Evolutionary conservation across 73 alveolate species (phyloP).

Genomic region (Tetrahymena borealis): DNA sequence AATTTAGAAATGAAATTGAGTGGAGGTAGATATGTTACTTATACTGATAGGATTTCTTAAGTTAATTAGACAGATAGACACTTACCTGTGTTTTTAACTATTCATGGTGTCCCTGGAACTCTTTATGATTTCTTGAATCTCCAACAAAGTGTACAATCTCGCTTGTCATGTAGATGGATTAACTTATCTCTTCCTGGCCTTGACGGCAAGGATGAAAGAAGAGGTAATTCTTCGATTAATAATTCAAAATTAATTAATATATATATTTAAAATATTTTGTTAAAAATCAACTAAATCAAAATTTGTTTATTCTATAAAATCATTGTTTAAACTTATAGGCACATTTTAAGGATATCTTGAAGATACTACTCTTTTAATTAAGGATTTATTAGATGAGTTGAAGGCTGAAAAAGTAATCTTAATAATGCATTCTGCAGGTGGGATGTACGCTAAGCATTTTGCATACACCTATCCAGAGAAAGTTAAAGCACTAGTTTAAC

Average conservation of each 20-base stretch:
- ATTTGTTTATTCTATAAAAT: too few species aligned
- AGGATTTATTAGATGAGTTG: not conserved
- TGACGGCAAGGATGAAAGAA: not conserved
- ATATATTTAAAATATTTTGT: too few species aligned
- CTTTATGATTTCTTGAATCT: not conserved
- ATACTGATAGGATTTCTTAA: not conserved
- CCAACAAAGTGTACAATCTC: not conserved
- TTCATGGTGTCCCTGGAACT: not conserved
- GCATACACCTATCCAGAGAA: not conserved
- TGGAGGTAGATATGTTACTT: not conserved
- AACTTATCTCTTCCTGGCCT: not conserved
- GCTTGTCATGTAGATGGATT: not conserved
- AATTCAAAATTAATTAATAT: too few species aligned
- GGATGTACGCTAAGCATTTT: not conserved
- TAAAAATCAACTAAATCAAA: too few species aligned
- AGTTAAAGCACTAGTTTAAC: not conserved
- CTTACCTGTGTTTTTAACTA: not conserved
- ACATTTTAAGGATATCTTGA: not conserved
- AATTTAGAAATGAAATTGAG: not conserved
- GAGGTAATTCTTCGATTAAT: too few species aligned
- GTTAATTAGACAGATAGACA: not conserved
- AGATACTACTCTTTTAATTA: not conserved
- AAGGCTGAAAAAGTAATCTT: not conserved
- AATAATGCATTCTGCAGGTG: not conserved
- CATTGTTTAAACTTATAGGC: too few species aligned